A percentile compares a stretch with the other conserved stretches of the same genome.
phyloP scores from a whole-genome alignment of 2,329 filamentous ascomycete species.

The Diplodia mutila region DNA sequence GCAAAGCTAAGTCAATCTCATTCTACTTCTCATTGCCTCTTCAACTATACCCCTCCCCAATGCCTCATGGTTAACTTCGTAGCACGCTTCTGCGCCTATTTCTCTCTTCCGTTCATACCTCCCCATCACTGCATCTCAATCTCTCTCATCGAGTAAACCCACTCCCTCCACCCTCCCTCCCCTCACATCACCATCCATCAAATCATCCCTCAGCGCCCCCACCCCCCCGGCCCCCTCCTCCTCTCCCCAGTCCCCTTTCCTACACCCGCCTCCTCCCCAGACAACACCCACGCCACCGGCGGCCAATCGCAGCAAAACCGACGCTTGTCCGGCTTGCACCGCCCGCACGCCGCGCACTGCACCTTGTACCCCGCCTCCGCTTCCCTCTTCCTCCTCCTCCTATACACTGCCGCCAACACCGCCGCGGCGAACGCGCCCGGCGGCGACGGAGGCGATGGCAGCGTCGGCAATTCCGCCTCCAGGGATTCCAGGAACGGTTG shows the following conservation, averaged over 20 bases:
- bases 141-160: no score
- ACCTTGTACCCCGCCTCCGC: neutral
- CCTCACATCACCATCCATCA: no score
- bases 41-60: neutral
- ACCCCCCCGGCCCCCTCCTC: neutral
- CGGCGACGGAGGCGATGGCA: neutral
- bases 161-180: neutral
- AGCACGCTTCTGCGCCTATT: neutral
- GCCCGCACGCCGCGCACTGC: conserved; percentile 16
- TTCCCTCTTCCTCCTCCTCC: no score
- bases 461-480: no score
- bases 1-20: neutral
- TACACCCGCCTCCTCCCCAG: neutral
- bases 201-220: no score
- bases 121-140: no score
- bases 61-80: no score
- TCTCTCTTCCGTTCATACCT: no score
- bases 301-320: conserved; percentile 16
- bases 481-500: no score
- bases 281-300: conserved; percentile 18
- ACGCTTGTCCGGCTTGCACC: conserved; percentile 1
- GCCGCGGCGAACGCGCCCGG: no score
- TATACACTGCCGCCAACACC: neutral
- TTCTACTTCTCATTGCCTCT: neutral
- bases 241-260: neutral